Evolutionary conservation across 2,329 filamentous ascomycete species (phyloP).

Genomic region (Fusarium incarnatum): DNA sequence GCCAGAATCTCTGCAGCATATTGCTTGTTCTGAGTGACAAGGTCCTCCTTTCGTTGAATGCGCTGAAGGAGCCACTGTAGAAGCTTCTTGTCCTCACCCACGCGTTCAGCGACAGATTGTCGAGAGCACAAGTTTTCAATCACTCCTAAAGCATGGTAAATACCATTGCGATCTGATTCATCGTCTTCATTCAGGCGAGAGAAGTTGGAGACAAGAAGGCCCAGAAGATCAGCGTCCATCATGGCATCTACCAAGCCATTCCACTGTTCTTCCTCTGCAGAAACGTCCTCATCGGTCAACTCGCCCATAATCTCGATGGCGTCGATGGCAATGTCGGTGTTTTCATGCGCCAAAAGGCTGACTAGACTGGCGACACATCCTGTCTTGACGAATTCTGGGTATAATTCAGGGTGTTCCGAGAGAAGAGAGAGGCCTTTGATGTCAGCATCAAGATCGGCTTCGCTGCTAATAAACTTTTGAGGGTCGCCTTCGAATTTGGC

Average conservation of each 20-base stretch:
- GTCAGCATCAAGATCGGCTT: slow-evolving; percentile 89
- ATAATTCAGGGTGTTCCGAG: slow-evolving; percentile 86
- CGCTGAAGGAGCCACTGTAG: slow-evolving; percentile 82
- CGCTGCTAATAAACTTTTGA: slow-evolving; percentile 83
- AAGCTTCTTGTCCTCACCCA: slow-evolving; percentile 76
- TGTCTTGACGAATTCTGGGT: slow-evolving; percentile 80
- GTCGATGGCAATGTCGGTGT: slow-evolving; percentile 94
- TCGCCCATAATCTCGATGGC: slow-evolving; percentile 91
- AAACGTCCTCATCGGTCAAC: slow-evolving; percentile 92
- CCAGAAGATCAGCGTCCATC: slow-evolving; percentile 76
- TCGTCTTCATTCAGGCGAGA: slow-evolving; percentile 80
- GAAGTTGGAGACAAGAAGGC: slow-evolving; percentile 82
- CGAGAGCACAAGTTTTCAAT: slow-evolving; percentile 88
- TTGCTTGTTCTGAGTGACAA: slow-evolving; percentile 90
- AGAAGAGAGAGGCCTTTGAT: slow-evolving; percentile 90
- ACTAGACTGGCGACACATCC: slow-evolving; percentile 81
- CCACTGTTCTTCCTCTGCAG: slow-evolving; percentile 85
- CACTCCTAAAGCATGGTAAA: slow-evolving; percentile 86
- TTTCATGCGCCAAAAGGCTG: slow-evolving; percentile 88
- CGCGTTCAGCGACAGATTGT: slow-evolving; percentile 72
- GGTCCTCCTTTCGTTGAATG: slow-evolving; percentile 74
- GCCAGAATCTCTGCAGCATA: slow-evolving; percentile 93
- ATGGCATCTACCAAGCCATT: slow-evolving; percentile 76
- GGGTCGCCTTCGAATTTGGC: slow-evolving; percentile 86
- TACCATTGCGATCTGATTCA: slow-evolving; percentile 79